Evolutionary conservation across 169 alveolate genomes (phyloP).

Genomic region (Plasmodium knowlesi): DNA sequence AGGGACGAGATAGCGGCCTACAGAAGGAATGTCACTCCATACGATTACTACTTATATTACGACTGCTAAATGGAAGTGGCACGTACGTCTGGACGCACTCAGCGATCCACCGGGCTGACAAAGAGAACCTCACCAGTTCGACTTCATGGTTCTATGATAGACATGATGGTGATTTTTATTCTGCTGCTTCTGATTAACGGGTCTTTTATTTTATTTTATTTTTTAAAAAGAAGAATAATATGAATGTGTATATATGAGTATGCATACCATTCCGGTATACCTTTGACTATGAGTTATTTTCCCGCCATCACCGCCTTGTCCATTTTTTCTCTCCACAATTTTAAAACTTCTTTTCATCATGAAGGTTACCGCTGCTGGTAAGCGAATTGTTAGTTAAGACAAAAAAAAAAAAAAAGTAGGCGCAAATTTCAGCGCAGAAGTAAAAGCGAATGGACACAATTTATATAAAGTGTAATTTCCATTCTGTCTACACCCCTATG

Average conservation of each 20-base stretch:
- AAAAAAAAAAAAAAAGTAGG: background rate
- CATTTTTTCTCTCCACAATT: background rate
- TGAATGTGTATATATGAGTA: background rate
- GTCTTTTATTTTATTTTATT: background rate
- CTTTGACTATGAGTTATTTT: background rate
- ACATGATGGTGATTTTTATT: background rate
- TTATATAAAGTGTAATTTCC: background rate
- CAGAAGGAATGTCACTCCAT: constrained; percentile 17
- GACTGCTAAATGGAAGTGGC: constrained; percentile 8
- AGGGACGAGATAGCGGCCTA: constrained; percentile 51
- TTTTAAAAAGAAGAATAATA: background rate
- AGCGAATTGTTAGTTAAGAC: background rate
- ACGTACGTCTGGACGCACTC: background rate
- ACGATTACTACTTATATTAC: constrained; percentile 48
- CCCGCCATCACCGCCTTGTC: background rate
- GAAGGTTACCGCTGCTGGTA: background rate
- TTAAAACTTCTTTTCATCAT: background rate
- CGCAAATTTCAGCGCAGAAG: background rate
- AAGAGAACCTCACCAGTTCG: background rate
- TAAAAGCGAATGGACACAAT: background rate
- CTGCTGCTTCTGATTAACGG: background rate
- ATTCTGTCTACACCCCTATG: background rate
- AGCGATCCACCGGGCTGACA: background rate
- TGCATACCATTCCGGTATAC: background rate
- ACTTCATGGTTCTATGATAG: background rate